These are phyloP conservation scores for Chaetoceros muelleri DNA, from an alignment of 108 stramenopile genomes.

Conservation along the genomic window DNA sequence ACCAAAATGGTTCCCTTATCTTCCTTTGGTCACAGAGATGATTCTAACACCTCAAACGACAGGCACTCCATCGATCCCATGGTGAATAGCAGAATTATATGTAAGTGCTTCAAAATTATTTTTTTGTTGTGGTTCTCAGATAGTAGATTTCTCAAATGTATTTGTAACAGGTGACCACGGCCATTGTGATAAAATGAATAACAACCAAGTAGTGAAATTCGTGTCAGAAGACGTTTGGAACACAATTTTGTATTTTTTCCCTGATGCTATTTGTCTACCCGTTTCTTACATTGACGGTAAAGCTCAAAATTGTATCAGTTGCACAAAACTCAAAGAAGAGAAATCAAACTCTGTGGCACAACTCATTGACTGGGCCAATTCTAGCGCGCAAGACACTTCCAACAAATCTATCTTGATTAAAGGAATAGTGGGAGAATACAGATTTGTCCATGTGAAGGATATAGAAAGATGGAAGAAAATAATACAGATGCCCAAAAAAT, in stretches of 20 bases:
- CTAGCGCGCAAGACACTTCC: too few relatives aligned
- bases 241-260: slow-evolving; percentile 39
- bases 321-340: too few relatives aligned
- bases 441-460: slow-evolving; percentile 7
- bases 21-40: too few relatives aligned
- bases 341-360: too few relatives aligned
- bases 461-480: slow-evolving; percentile 24
- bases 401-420: too few relatives aligned
- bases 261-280: slow-evolving; percentile 26
- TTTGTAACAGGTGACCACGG: slow-evolving; percentile 22
- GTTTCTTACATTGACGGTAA: neutral
- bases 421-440: too few relatives aligned
- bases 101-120: slow-evolving; percentile 12
- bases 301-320: too few relatives aligned
- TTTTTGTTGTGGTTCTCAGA: slow-evolving; percentile 4
- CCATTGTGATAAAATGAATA: slow-evolving; percentile 14
- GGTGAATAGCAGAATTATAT: slow-evolving; percentile 31
- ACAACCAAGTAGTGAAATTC: slow-evolving; percentile 17
- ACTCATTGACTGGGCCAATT: too few relatives aligned
- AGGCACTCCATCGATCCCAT: slow-evolving; percentile 25
- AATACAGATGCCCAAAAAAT: slow-evolving; percentile 2
- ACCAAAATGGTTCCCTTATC: too few relatives aligned
- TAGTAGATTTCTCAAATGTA: neutral
- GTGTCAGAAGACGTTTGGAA: slow-evolving; percentile 27
- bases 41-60: too few relatives aligned